Evolutionary conservation across 2,329 filamentous ascomycete species (phyloP), one percentile per base, ranked within the genome.

Genomic region (Didymosphaeria variabile): DNA sequence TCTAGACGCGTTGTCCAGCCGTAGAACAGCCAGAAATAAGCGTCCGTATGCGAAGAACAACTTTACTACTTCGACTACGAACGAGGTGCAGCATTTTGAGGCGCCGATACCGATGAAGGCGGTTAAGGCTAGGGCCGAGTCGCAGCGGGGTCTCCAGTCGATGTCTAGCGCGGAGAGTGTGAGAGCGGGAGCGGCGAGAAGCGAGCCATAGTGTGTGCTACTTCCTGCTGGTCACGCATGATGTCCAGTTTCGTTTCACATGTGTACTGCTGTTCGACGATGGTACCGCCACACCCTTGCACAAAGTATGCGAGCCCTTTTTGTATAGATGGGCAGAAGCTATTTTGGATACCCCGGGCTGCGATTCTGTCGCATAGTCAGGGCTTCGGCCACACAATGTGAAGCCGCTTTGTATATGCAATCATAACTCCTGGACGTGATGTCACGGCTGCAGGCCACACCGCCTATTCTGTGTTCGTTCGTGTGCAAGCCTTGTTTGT

Each of bases 141-240:
- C 51, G 19, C 34, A 51, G 31, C 36, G 38, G 17, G 10, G 29
- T 50, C 19, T 51, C 44, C 49, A 46, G 40, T 59, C 50, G 19
- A 21, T 36, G 38, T 58, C 56, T 10, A 58, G 56, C 31, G 38
- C 40, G 2, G 56, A 46, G 29, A 58, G 26, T 19, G 31, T 53
- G n/a, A 44, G 36, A 38, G 36, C 17, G 12, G n/a, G 9, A 5
- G 40, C 26, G 6, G 17, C 26, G 8, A n/a, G n/a, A 15, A 17
- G 52, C 52, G 40, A 23, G 21, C 6, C 38, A 23, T 36, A 17
- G 13, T 6, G 10, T 2, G 36, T 36, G 4, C 23, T 7, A 17
- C 23, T 44, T 31, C 15, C 36, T 31, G 13, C 15, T 49, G 15
- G 13, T 5, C 10, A 47, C 12, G 29, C 31, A 19, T n/a, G n/a